Conservation (phyloP, 2,329 filamentous ascomycete genomes). For the Venturiaceae sp. region DNA sequence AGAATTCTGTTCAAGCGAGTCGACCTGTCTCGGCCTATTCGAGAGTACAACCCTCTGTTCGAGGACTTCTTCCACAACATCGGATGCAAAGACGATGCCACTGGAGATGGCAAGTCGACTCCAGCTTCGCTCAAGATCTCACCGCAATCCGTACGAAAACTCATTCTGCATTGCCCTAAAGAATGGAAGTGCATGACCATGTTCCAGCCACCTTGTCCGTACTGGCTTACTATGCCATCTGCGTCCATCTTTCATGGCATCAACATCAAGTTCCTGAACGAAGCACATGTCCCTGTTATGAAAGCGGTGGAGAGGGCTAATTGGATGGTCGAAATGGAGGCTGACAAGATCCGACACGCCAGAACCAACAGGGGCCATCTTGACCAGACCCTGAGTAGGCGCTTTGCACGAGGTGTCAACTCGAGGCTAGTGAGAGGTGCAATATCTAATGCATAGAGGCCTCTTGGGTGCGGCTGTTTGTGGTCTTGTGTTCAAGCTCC, state of each 20-base stretch:
- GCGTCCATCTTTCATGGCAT: background rate
- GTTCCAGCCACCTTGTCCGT: constrained; percentile 5
- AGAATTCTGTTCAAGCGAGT: constrained; percentile 2
- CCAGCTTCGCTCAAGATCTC: constrained; percentile 1
- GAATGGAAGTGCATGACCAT: constrained; percentile 1
- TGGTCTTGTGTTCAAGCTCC: no score
- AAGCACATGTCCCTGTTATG: constrained; percentile 2
- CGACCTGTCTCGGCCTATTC: background rate
- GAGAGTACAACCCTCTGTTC: constrained; percentile 5
- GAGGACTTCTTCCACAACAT: constrained; percentile 4
- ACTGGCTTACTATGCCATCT: constrained; percentile 4
- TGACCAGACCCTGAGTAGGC: background rate
- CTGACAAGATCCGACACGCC: background rate
- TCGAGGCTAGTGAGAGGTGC: background rate
- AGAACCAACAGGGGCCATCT: background rate
- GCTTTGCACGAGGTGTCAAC: background rate
- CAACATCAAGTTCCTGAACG: constrained; percentile 3
- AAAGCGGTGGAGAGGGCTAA: background rate
- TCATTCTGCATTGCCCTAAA: background rate
- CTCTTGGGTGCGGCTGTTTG: no score
- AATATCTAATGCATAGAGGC: background rate
- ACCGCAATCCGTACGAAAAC: constrained; percentile 2
- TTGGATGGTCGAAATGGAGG: constrained; percentile 3
- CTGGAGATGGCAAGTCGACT: background rate
- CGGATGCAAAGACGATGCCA: background rate